Conservation (phyloP, 495 filamentous ascomycete genomes). For the Aspergillus conjunctus region DNA sequence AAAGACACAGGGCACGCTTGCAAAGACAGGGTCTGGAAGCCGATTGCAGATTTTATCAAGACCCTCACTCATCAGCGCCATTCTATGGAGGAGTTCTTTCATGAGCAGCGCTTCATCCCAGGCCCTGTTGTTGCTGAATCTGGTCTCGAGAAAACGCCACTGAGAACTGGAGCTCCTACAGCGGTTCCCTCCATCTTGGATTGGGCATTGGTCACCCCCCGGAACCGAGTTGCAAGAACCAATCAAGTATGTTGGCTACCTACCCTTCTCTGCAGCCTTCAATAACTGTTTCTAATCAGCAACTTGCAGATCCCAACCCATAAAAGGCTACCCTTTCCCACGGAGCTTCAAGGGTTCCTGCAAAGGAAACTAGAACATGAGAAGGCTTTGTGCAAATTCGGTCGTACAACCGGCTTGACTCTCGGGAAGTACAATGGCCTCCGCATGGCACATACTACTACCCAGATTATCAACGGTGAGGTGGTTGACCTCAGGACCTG, state of each 20-base stretch:
- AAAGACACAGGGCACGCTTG: not conserved
- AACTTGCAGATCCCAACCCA: not conserved
- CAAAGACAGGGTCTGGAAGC: not conserved
- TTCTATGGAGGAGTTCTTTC: not conserved
- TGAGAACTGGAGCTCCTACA: not conserved
- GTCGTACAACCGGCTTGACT: not conserved
- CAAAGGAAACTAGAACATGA: not conserved
- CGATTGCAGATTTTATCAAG: not conserved
- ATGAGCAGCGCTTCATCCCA: not conserved
- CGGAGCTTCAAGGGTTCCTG: not conserved
- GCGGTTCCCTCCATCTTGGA: not conserved
- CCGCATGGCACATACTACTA: not conserved
- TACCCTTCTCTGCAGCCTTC: not conserved
- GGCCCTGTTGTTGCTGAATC: conserved; percentile 4
- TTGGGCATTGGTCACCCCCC: conserved; percentile 10
- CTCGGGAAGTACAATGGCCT: not conserved
- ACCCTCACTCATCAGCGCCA: not conserved
- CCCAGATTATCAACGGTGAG: not conserved
- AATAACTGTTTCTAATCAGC: not conserved
- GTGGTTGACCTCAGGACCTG: not conserved
- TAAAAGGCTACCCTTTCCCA: too few relatives aligned
- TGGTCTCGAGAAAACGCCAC: not conserved
- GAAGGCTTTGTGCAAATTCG: not conserved
- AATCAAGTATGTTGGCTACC: conserved; percentile 4
- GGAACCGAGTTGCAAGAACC: too few relatives aligned